Base-by-base conservation (phyloP, 768 basidiomycete species). In the Candolleomyces aberdarensis region DNA sequence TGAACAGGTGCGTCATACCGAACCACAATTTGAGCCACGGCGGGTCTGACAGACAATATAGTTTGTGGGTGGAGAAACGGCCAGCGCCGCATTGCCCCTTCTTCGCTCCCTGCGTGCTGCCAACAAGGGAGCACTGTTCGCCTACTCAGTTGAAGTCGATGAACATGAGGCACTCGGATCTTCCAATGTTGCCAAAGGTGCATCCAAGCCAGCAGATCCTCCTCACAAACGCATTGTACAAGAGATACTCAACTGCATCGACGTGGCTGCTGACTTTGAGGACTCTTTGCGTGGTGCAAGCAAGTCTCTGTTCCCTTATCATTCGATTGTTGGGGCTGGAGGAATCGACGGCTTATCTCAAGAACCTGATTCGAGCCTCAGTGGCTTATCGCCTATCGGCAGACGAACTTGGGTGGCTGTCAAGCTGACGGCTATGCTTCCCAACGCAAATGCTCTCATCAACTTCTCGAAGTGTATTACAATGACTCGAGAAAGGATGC, bases 21-120 rank as follows among this genome's bases (percentile, higher is more conserved):
- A 36, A 14, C 9, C 7, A 31, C 29, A 19, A 36, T 11, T 11
- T 36, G 29, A 13, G 26, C 43, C 14, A 26, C 14, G 31, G 43
- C 14, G 40, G 58, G 58, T 44, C 39, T 62, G 54, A 61, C 58
- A 43, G 43, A 8, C 31, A 44, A 31, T n/a, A 29, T 13, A 94
- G 88, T 98, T 96, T 65, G 94, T 96, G 0, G 94, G 94, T 0
- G 94, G 91, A 3, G 94, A 96, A 61, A 88, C 88, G 0, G 90
- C 88, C 0, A 80, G 83, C 41, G 86, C 82, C 17, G 83, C 88
- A 7, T 64, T 91, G 5, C 87, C 91, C 1, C 70, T 91, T 0
- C 81, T 97, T 44, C 75, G 78, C 44, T 67, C 73, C 13, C 78
- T 96, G 26, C 83, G 94, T 17, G 71, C 72, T 10, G 81, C 82